Conservation (phyloP, 2,329 filamentous ascomycete species). For the Atkinsonella hypoxylon region DNA sequence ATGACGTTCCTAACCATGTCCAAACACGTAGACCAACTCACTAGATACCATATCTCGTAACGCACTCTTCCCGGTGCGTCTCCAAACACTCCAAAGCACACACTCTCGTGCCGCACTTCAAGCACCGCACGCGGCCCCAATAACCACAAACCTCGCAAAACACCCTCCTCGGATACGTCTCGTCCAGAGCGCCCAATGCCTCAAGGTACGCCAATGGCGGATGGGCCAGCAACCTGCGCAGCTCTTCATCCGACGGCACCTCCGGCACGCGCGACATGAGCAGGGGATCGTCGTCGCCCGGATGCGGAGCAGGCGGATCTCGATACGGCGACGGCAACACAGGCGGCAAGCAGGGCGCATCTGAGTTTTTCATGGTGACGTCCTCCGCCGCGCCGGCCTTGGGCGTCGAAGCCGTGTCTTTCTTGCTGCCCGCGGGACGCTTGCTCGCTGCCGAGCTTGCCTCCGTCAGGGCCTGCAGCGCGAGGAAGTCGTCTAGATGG, state of each 20-base stretch:
- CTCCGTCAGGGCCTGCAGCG: conserved; percentile 38
- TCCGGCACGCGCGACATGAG: conserved; percentile 46
- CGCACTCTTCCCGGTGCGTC: conserved; percentile 59
- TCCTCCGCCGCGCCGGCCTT: conserved; percentile 14
- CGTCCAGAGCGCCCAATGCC: conserved; percentile 37
- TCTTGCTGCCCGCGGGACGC: conserved; percentile 16
- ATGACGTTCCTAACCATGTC: conserved; percentile 8
- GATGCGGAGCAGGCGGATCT: conserved; percentile 26
- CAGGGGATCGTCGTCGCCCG: conserved; percentile 43
- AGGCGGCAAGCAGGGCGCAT: conserved; percentile 13
- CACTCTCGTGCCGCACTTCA: conserved; percentile 67
- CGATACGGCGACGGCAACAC: conserved; percentile 24
- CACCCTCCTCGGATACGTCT: conserved; percentile 42
- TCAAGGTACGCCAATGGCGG: conserved; percentile 59
- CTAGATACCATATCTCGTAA: conserved; percentile 49
- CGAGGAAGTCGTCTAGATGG: conserved; percentile 69
- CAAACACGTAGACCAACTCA: background rate
- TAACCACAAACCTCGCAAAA: conserved; percentile 78
- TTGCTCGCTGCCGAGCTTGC: conserved; percentile 20
- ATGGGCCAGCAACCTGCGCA: conserved; percentile 49
- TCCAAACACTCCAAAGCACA: conserved; percentile 66
- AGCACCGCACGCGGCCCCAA: conserved; percentile 65
- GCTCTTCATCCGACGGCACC: conserved; percentile 46
- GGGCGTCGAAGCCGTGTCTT: conserved; percentile 13
- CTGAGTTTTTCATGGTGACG: conserved; percentile 15